These are phyloP conservation scores for Neonectria ditissima DNA, from an alignment of 2,329 filamentous ascomycete genomes.

Conservation along the genomic window DNA sequence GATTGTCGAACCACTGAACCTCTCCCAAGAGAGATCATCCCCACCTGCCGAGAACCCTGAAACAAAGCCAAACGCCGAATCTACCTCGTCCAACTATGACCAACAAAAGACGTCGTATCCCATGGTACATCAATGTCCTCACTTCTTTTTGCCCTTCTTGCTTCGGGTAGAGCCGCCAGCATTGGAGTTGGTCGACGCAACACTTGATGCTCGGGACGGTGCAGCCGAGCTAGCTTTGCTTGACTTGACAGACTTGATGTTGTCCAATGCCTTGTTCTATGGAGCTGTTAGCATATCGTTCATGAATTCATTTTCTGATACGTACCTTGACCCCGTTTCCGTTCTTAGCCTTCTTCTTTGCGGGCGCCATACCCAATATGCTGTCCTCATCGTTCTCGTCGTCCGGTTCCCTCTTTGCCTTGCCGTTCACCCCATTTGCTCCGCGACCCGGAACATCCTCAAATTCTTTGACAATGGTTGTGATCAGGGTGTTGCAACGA, in stretches of 20 bases:
- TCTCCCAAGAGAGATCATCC: slow-evolving; percentile 30
- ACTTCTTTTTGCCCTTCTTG: slow-evolving; percentile 54
- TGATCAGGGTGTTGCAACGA: slow-evolving; percentile 92
- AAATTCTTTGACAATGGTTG: slow-evolving; percentile 94
- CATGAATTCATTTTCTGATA: neutral
- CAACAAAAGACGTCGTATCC: slow-evolving; percentile 24
- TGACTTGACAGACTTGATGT: slow-evolving; percentile 85
- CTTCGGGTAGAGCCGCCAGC: slow-evolving; percentile 64
- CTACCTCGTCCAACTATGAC: slow-evolving; percentile 29
- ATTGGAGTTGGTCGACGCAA: slow-evolving; percentile 77
- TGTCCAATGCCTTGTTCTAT: slow-evolving; percentile 94
- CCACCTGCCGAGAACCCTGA: slow-evolving; percentile 29
- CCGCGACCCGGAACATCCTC: slow-evolving; percentile 72
- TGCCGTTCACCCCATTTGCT: slow-evolving; percentile 73
- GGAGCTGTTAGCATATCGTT: slow-evolving; percentile 29
- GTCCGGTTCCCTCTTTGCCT: slow-evolving; percentile 78
- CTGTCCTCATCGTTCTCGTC: slow-evolving; percentile 89
- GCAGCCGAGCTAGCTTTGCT: slow-evolving; percentile 81
- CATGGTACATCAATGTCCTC: slow-evolving; percentile 14
- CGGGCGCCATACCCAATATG: slow-evolving; percentile 82
- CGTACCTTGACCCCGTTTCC: slow-evolving; percentile 85
- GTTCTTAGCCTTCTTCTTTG: slow-evolving; percentile 94
- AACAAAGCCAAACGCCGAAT: slow-evolving; percentile 45
- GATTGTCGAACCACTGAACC: slow-evolving; percentile 30
- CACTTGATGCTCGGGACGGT: slow-evolving; percentile 88